Evolutionary conservation across 140 eudicot species (phyloP).

Genomic region (Ambrosia hybrid): DNA sequence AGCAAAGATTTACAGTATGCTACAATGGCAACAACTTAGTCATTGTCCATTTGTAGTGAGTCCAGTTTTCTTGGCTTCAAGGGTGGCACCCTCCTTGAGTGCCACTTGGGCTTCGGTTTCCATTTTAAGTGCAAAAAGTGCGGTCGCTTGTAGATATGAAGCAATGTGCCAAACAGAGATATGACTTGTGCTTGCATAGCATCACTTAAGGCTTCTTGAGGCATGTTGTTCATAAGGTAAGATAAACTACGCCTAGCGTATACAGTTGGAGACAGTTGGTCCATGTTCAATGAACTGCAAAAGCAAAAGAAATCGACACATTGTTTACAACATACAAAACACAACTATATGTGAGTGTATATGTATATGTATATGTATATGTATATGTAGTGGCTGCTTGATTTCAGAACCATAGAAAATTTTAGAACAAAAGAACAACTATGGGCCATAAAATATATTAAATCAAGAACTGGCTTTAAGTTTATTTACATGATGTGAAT

Average conservation of each 20-base stretch:
- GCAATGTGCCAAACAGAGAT: slow-evolving; percentile 65
- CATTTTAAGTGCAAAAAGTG: slow-evolving; percentile 59
- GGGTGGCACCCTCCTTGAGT: slow-evolving; percentile 57
- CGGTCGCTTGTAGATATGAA: slow-evolving; percentile 57
- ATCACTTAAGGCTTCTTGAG: slow-evolving; percentile 66
- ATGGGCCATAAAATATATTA: not conserved
- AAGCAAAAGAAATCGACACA: not conserved
- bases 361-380: too few relatives aligned
- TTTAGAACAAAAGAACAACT: not conserved
- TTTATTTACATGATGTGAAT: too few relatives aligned
- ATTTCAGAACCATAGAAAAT: not conserved
- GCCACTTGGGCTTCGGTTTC: slow-evolving; percentile 59
- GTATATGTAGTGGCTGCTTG: not conserved
- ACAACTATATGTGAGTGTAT: not conserved
- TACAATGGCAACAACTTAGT: slow-evolving; percentile 21
- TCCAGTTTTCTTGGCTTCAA: slow-evolving; percentile 47
- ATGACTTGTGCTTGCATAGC: slow-evolving; percentile 80
- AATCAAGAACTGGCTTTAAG: not conserved
- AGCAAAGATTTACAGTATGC: slow-evolving; percentile 29
- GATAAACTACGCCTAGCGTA: slow-evolving; percentile 64
- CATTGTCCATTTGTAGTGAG: slow-evolving; percentile 32
- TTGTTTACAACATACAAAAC: not conserved
- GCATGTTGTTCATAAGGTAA: slow-evolving; percentile 51
- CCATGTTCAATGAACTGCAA: slow-evolving; percentile 62
- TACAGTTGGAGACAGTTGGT: slow-evolving; percentile 65